Evolutionary conservation across 306 rosid genomes (phyloP), one percentile per base, ranked within the genome.

Genomic region (Phaseolus lunatus): DNA sequence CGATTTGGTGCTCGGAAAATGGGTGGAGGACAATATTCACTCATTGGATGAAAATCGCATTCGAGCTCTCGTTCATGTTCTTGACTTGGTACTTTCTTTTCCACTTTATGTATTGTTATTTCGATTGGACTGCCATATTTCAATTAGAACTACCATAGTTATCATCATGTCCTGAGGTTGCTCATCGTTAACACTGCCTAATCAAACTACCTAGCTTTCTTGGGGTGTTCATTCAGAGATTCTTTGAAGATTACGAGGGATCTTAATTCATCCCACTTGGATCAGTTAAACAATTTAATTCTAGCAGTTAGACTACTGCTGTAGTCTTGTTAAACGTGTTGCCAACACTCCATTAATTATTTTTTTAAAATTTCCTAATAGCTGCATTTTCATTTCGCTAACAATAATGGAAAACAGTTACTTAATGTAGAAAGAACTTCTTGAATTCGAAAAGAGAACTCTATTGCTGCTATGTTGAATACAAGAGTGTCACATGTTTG

Each of bases 1-100:
- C 76, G 98, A 94, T 81, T 88, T 94, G 93, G 78, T 94, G 54
- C 90, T 94, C 22, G 98, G 98, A 9, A 92, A 92, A 81, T 94
- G 98, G 98, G 97, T 92, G 3, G 89, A 92, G 86, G 88, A 92
- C 24, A 81, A 94, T 62, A 80, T 94, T 41, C 86, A 79, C 70
- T 83, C 96, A 29, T 76, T 94, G 90, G 93, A 92, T 85, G 95
- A 91, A 70, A 75, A 45, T 67, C 88, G 88, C 33, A 72, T 94
- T 72, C 84, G 69, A 83, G 75, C 88, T 86, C 95, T 94, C 22
- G 29, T 87, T 72, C 83, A 80, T 76, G 90, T 94, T 69, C 93
- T 94, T 62, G 91, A 94, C 76, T 45, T 92, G 90, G 97, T 94
- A 81, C 31, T 58, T 39, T 70, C 43, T 45, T 10, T 44, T 26